Conservation (phyloP, 306 rosid genomes). For the Citrullus colocynthis region DNA sequence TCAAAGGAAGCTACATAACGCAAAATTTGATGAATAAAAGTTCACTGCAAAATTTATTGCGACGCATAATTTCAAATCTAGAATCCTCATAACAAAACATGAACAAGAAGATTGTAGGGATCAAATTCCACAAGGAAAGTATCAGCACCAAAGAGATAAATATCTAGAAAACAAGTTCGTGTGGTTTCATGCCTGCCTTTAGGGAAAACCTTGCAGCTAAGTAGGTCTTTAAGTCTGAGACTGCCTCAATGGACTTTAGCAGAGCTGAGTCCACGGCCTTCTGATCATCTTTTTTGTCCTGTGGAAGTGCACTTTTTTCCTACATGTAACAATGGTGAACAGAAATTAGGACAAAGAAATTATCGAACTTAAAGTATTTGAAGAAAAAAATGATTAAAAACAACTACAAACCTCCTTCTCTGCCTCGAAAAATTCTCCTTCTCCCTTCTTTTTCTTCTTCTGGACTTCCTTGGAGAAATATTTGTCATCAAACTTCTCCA, state of each 20-base stretch:
- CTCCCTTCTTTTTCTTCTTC: constrained; percentile 50
- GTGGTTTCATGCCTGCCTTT: constrained; percentile 67
- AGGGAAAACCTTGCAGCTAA: constrained; percentile 68
- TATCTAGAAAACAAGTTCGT: constrained; percentile 51
- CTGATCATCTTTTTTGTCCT: constrained; percentile 71
- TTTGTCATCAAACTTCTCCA: constrained; percentile 45
- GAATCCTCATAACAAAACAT: neutral
- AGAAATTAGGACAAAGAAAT: neutral
- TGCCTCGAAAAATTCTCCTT: constrained; percentile 51
- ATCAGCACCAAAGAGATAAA: neutral
- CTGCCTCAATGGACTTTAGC: constrained; percentile 48
- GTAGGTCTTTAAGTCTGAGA: constrained; percentile 62
- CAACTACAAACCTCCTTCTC: constrained; percentile 45
- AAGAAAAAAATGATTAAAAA: neutral
- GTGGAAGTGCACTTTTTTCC: constrained; percentile 63
- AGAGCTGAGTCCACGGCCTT: constrained; percentile 44
- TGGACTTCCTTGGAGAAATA: constrained; percentile 42
- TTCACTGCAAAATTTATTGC: neutral
- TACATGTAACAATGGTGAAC: constrained; percentile 9
- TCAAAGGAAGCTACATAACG: neutral
- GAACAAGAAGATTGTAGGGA: neutral
- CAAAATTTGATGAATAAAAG: neutral
- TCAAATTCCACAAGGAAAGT: neutral
- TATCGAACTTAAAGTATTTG: neutral
- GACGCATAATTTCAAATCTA: neutral